Evolutionary conservation across 2,329 filamentous ascomycete species (phyloP).

Genomic region (Geosmithia flava): DNA sequence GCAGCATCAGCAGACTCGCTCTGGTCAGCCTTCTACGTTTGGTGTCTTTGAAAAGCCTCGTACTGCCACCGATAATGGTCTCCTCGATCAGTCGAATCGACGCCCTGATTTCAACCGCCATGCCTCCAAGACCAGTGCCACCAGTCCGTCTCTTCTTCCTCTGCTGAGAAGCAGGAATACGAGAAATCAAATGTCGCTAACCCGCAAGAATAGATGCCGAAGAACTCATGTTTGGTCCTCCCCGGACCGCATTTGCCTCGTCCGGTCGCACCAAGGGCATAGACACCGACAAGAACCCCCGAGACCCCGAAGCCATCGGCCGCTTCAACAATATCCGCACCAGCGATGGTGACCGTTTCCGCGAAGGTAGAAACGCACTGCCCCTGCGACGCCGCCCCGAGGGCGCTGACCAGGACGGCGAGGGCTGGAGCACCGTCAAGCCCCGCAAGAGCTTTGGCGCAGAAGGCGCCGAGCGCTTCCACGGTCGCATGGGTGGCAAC

Average conservation of each 20-base stretch:
- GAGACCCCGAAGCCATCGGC: constrained; percentile 39
- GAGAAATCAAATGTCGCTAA: no score
- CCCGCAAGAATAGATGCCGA: constrained; percentile 45
- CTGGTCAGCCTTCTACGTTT: constrained; percentile 27
- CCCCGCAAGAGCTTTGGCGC: constrained; percentile 62
- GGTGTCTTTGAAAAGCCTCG: constrained; percentile 22
- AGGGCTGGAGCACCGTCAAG: constrained; percentile 65
- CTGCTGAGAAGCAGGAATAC: no score
- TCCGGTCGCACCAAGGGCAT: constrained; percentile 51
- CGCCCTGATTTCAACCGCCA: constrained; percentile 40
- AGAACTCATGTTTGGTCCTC: constrained; percentile 76
- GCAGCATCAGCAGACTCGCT: constrained; percentile 28
- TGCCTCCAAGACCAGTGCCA: constrained; percentile 41
- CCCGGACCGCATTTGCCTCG: constrained; percentile 72
- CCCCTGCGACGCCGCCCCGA: constrained; percentile 41
- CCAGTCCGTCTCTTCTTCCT: constrained; percentile 30
- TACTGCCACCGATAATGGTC: constrained; percentile 28
- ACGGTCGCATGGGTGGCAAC: constrained; percentile 48
- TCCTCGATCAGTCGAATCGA: constrained; percentile 36
- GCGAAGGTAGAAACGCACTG: constrained; percentile 28
- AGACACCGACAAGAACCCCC: constrained; percentile 39
- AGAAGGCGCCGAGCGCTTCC: constrained; percentile 60
- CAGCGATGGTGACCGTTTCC: constrained; percentile 38
- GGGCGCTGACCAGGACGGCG: constrained; percentile 45
- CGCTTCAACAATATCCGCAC: constrained; percentile 45